phyloP scores from a whole-genome alignment of 1,139 yeast genomes.

The Kluyveromyces marxianus region DNA sequence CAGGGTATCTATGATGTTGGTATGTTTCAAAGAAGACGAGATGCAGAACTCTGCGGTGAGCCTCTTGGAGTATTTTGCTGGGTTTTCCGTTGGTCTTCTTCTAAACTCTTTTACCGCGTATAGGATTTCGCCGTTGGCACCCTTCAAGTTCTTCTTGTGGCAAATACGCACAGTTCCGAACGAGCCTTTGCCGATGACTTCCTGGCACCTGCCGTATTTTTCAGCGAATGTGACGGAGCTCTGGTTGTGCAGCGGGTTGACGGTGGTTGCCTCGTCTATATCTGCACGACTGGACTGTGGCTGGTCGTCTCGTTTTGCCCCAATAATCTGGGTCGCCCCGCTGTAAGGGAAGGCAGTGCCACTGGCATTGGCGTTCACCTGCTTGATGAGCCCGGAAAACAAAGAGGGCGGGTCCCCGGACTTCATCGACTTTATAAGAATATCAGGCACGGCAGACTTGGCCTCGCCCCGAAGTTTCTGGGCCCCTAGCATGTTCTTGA shows the following conservation, averaged over 20 bases:
- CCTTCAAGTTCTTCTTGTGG: conserved; percentile 40
- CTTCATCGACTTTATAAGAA: conserved; percentile 32
- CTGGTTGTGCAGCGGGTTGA: conserved; percentile 13
- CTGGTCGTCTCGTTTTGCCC: conserved; percentile 5
- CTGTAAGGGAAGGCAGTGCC: conserved; percentile 26
- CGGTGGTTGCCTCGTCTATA: not conserved
- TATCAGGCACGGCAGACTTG: conserved; percentile 74
- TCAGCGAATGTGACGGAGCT: conserved; percentile 40
- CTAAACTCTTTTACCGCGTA: conserved; percentile 83
- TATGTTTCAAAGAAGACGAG: conserved; percentile 70
- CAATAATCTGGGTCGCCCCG: conserved; percentile 26
- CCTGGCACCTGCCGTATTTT: conserved; percentile 74
- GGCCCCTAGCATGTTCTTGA: conserved; percentile 77
- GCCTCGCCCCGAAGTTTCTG: conserved; percentile 77
- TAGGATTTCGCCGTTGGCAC: conserved; percentile 39
- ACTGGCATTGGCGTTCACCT: conserved; percentile 39
- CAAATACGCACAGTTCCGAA: conserved; percentile 79
- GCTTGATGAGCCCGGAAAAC: conserved; percentile 73
- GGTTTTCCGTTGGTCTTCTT: conserved; percentile 48
- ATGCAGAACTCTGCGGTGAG: conserved; percentile 81
- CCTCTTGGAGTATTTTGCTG: conserved; percentile 56
- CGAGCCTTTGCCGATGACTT: conserved; percentile 76
- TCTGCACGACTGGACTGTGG: no score
- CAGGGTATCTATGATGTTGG: conserved; percentile 75
- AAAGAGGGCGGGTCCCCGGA: conserved; percentile 58